Base-by-base conservation (phyloP, 768 basidiomycete genomes). In the Xerocomus brunneocitrinus region DNA sequence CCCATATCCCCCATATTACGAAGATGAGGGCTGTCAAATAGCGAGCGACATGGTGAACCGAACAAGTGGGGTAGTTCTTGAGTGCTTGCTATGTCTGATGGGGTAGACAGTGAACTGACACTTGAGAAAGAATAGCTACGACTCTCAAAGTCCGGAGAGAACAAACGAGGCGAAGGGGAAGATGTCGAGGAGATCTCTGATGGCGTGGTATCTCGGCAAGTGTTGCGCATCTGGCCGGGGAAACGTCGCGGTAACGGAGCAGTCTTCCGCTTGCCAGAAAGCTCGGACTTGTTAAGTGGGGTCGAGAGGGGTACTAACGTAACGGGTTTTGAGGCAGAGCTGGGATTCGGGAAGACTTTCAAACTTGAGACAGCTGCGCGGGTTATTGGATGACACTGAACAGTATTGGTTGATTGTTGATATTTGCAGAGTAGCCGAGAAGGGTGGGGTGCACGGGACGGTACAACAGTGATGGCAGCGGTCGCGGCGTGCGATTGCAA, bases 391-490 rank as follows among this genome's bases (percentile, higher is more conserved):
- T 4, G 24, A n/a, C 12, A 44, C 1, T 34, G 40, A n/a, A 25
- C 5, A 12, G 28, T 35, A 1, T 8, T 30, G 10, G 12, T 28
- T 5, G 51, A 24, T 12, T 24, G 51, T 30, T 0, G 14, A 27
- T 57, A 47, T 19, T 22, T 16, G 51, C 16, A 1, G 2, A 39
- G 19, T n/a, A 63, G 19, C n/a, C 49, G 6, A 0, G 59, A 55
- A 3, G 62, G 56, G 27, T 64, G 62, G 19, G 62, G 62, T 25
- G 62, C 62, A 30, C 32, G 30, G 19, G 52, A 43, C 2, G 50
- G 59, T 50, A 50, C 28, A 13, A 61, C 50, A 27, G 62, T 63
- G 5, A 63, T 54, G 1, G 62, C 59, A 12, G 27, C 42, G 3
- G 54, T 61, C 3, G 62, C 62, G 22, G 62, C 54, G 10, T 48